Evolutionary conservation across 2,329 filamentous ascomycete genomes (phyloP), one percentile per base, ranked within the genome.

Genomic region (Anisogramma anomala): DNA sequence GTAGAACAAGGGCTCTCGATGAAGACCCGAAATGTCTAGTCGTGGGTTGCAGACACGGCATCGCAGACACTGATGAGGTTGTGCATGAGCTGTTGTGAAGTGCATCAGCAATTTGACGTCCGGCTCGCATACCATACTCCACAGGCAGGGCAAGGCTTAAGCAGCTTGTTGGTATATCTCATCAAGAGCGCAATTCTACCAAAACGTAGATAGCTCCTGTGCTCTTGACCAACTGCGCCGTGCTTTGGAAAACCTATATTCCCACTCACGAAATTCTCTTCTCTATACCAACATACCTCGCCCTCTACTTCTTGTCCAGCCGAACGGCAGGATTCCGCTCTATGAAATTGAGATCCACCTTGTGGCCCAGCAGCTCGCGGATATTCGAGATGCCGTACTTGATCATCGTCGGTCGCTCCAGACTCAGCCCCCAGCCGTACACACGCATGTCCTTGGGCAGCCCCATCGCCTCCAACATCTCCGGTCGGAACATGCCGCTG

Each of bases 351-450:
- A 41, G 30, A 25, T 46, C 37, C 31, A 95, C 88, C 69, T 94
- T 94, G 68, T 98, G 89, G 11, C 89, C 89, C 41, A 98, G 68
- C 55, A 95, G 65, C 63, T 94, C 87, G 53, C 88, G 78, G 54
- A 95, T 95, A 63, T 95, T 95, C 55, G 77, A 84, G 47, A 86
- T 85, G 54, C 73, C 77, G 60, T 82, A 94, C 73, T 93, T 91
- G 67, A 95, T 94, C 91, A 96, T 98, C 9, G 91, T 96, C 43
- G 91, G 91, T 54, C 91, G 69, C 71, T 98, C 91, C 58, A 98
- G 64, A 61, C 79, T 85, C 57, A 98, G 66, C 27, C 91, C 91
- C 74, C 87, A 96, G 25, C 91, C 91, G 58, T 94, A 96, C 8
- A 95, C 88, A 48, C 84, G 72, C 77, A 96, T 78, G 55, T 94